Conservation (phyloP, 169 alveolate genomes). For the Cryptosporidium felis region DNA sequence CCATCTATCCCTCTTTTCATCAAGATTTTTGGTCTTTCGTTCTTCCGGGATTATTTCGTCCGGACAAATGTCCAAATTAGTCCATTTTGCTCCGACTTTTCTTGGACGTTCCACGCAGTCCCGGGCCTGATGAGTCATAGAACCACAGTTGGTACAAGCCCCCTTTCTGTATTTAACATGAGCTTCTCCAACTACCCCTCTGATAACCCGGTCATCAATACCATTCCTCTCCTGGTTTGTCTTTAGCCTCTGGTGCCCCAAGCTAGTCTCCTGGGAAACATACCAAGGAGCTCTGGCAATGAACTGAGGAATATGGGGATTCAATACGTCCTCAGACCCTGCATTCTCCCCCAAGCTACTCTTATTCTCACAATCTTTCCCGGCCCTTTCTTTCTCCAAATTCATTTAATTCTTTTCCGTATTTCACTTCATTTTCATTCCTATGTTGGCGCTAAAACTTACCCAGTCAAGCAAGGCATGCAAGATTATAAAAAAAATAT, state of each 20-base stretch:
- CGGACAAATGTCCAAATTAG: conserved; percentile 87
- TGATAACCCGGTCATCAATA: conserved; percentile 3
- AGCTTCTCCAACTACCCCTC: conserved; percentile 74
- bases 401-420: background rate
- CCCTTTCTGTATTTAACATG: conserved; percentile 89
- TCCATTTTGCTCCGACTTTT: conserved; percentile 93
- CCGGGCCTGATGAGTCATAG: conserved; percentile 95
- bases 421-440: background rate
- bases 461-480: background rate
- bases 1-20: conserved; percentile 97
- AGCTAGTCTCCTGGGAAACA: conserved; percentile 77
- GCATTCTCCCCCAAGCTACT: background rate
- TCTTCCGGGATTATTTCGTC: conserved; percentile 88
- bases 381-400: background rate
- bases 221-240: conserved; percentile 72
- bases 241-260: conserved; percentile 81
- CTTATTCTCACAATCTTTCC: background rate
- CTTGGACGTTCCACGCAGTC: conserved; percentile 97
- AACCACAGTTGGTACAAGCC: conserved; percentile 99
- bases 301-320: conserved; percentile 87
- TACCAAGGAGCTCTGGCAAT: conserved; percentile 90
- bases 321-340: conserved; percentile 75
- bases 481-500: background rate
- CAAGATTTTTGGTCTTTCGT: conserved; percentile 76
- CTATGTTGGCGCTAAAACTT: background rate